phyloP scores from a whole-genome alignment of 2,329 filamentous ascomycete genomes.

The Neofusicoccum sp. region DNA sequence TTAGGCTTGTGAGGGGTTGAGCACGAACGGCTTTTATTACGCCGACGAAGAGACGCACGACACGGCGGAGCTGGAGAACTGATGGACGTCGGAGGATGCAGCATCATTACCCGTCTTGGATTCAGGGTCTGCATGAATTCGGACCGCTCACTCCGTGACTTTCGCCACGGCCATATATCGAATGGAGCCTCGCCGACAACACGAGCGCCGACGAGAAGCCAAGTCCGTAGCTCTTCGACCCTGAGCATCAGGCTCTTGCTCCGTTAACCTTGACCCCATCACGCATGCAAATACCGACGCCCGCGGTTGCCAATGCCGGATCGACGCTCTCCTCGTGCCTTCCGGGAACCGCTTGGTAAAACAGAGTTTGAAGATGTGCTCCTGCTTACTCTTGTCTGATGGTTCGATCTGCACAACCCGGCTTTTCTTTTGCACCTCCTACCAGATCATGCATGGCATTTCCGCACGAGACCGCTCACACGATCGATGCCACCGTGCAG shows the following conservation, averaged over 20 bases:
- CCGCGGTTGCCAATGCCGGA: neutral
- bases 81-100: neutral
- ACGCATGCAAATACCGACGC: neutral
- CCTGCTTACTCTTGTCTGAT: neutral
- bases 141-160: neutral
- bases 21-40: too few species aligned
- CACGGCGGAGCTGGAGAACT: neutral
- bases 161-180: neutral
- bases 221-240: too few species aligned
- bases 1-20: neutral
- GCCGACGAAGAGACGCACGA: too few species aligned
- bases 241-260: too few species aligned
- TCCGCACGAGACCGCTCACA: neutral
- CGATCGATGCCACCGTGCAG: neutral
- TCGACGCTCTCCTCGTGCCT: neutral
- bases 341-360: neutral
- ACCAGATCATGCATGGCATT: neutral
- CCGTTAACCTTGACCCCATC: too few species aligned
- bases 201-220: too few species aligned
- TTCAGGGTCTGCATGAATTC: conserved; percentile 1
- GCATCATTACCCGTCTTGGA: neutral
- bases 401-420: conserved; percentile 3
- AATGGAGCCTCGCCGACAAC: neutral
- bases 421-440: neutral
- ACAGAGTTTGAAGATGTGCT: neutral